These are phyloP conservation scores for Tremella yokohamensis DNA, from an alignment of 768 basidiomycete species.

Conservation along the genomic window DNA sequence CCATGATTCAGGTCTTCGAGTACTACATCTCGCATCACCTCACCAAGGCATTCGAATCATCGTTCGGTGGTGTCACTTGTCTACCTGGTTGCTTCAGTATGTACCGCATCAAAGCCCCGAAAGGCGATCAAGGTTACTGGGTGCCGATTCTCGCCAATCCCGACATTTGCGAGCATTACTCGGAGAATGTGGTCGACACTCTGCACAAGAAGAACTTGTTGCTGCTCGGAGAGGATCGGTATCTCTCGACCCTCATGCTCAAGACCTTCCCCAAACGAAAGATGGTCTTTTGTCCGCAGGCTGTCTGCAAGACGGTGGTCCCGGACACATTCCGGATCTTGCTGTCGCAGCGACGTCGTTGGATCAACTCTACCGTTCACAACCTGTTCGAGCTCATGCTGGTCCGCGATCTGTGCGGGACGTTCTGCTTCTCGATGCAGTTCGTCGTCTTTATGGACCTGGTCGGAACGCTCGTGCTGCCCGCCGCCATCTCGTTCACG, in stretches of 20 bases:
- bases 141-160: conserved; percentile 98
- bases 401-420: conserved; percentile 96
- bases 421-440: conserved; percentile 99
- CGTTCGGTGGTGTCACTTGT: conserved; percentile 99
- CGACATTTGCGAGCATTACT: conserved; percentile 97
- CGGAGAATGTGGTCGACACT: conserved; percentile 98
- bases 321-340: conserved; percentile 93
- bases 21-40: conserved; percentile 99
- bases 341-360: conserved; percentile 92
- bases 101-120: conserved; percentile 99
- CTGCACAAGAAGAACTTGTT: conserved; percentile 98
- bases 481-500: conserved; percentile 96
- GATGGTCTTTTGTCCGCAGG: conserved; percentile 98
- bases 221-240: conserved; percentile 97
- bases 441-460: conserved; percentile 99
- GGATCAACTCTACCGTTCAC: conserved; percentile 99
- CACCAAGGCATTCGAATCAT: conserved; percentile 98
- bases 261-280: conserved; percentile 99
- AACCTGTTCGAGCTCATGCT: conserved; percentile 91
- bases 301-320: conserved; percentile 97
- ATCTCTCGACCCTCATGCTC: conserved; percentile 92
- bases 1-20: conserved; percentile 99
- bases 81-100: conserved; percentile 98
- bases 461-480: conserved; percentile 89
- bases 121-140: conserved; percentile 92